Evolutionary conservation across 768 basidiomycete species (phyloP).

Genomic region (Phaeolepiota aurea): DNA sequence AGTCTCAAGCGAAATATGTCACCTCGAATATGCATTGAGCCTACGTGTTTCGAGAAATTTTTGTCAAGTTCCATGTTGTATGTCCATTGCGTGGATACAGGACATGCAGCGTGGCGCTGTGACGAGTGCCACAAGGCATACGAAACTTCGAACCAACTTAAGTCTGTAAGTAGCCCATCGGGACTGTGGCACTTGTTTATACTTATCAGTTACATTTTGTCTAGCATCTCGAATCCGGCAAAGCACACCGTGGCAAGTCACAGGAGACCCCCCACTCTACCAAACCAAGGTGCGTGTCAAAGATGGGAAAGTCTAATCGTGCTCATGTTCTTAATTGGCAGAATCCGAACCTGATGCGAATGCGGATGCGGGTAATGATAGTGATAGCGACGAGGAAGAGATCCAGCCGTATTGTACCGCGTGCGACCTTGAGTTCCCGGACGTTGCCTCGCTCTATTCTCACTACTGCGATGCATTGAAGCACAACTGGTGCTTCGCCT

Average conservation of each 20-base stretch:
- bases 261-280: background rate
- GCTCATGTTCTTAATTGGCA: too few species aligned
- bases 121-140: background rate
- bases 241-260: background rate
- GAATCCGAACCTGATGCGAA: too few species aligned
- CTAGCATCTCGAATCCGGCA: background rate
- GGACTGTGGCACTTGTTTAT: background rate
- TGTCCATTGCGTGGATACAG: background rate
- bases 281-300: background rate
- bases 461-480: background rate
- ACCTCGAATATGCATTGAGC: background rate
- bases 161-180: background rate
- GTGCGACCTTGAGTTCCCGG: background rate
- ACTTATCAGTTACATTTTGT: background rate
- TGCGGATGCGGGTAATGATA: background rate
- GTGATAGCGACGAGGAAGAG: background rate
- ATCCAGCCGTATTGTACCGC: background rate
- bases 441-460: background rate
- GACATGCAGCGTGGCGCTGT: background rate
- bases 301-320: too few species aligned
- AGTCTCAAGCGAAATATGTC: too few species aligned
- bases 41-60: background rate
- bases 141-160: background rate
- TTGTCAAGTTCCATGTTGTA: background rate
- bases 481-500: background rate